These are phyloP conservation scores for Kurtzmaniella fragi DNA, from an alignment of 805 yeast species.

Conservation along the genomic window DNA sequence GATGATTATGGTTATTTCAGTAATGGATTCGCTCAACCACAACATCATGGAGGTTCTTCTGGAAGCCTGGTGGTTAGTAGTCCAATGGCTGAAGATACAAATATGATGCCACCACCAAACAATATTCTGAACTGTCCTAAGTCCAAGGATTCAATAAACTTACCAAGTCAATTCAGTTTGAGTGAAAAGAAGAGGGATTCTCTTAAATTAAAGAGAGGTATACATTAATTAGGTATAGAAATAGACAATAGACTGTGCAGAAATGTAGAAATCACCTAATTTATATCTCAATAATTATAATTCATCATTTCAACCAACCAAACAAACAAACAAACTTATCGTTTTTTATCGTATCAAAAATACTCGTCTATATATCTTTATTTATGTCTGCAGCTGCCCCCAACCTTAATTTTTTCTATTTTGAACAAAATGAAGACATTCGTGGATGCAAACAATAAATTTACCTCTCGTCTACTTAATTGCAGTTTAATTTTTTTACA, in stretches of 20 bases:
- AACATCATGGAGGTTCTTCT: neutral
- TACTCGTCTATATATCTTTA: no score
- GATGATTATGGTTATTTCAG: slow-evolving; percentile 32
- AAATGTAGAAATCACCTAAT: neutral
- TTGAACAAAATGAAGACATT: no score
- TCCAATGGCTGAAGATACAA: slow-evolving; percentile 9
- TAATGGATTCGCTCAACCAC: slow-evolving; percentile 8
- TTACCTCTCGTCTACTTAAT: no score
- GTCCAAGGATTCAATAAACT: slow-evolving; percentile 15
- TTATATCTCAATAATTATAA: no score
- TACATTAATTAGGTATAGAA: slow-evolving; percentile 21
- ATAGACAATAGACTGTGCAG: neutral
- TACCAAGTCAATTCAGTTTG: slow-evolving; percentile 29
- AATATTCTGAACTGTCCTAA: slow-evolving; percentile 4
- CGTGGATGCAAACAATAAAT: no score
- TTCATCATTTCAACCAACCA: neutral
- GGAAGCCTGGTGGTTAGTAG: slow-evolving; percentile 7
- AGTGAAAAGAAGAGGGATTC: slow-evolving; percentile 44
- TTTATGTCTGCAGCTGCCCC: neutral
- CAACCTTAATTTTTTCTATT: no score
- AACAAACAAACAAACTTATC: no score
- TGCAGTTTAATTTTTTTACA: no score
- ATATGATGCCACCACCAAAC: neutral
- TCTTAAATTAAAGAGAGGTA: slow-evolving; percentile 41
- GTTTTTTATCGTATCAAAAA: no score